Conservation (phyloP, 2,329 filamentous ascomycete species). For the Colletotrichum melonis region DNA sequence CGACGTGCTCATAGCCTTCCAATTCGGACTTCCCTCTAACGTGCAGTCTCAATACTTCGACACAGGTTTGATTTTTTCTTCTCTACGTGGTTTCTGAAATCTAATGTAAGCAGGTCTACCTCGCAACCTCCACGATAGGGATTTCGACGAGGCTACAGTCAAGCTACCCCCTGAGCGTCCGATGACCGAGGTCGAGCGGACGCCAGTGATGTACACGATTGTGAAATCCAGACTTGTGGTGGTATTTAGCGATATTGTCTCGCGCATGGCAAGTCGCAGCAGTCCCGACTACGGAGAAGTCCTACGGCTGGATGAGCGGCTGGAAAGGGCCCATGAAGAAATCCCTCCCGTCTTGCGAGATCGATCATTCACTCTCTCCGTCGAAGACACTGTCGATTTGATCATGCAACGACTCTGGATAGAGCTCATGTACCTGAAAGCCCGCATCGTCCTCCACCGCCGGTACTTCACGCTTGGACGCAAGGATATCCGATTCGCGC, state of each 20-base stretch:
- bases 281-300: conserved; percentile 50
- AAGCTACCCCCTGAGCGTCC: conserved; percentile 49
- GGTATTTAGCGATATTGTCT: conserved; percentile 40
- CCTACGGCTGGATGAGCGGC: conserved; percentile 47
- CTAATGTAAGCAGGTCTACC: conserved; percentile 44
- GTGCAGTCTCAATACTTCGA: conserved; percentile 53
- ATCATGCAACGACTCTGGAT: conserved; percentile 52
- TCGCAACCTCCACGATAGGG: conserved; percentile 55
- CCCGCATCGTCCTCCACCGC: conserved; percentile 54
- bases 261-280: conserved; percentile 15
- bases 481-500: conserved; percentile 47
- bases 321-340: conserved; percentile 46
- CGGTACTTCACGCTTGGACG: conserved; percentile 45
- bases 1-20: conserved; percentile 55
- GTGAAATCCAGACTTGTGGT: conserved; percentile 41
- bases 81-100: neutral
- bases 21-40: conserved; percentile 57
- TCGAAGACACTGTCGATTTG: conserved; percentile 49
- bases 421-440: conserved; percentile 52
- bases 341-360: conserved; percentile 47
- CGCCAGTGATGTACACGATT: conserved; percentile 40
- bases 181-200: conserved; percentile 40
- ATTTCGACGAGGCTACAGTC: conserved; percentile 49
- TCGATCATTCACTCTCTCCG: conserved; percentile 40
- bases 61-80: conserved; percentile 38